Base-by-base conservation (phyloP, 768 basidiomycete species). In the Leccinum truebloodii region DNA sequence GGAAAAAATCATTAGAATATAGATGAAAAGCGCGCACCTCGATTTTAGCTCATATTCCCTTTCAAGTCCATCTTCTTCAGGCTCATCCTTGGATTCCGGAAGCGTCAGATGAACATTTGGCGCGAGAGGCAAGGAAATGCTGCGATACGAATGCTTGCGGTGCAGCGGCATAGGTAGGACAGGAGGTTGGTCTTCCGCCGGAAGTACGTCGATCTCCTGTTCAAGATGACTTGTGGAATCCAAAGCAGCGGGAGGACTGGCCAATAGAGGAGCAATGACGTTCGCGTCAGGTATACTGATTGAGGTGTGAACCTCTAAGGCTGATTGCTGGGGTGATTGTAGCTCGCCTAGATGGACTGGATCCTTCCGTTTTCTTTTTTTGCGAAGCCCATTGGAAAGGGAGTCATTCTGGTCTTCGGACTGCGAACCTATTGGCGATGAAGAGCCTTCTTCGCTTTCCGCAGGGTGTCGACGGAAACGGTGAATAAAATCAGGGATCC, bases 1-100 rank as follows among this genome's bases (percentile, higher is more conserved):
- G 52, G 34, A 46, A 48, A 41, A 41, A 39, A 3, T 16, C 39
- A 18, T 34, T n/a, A 24, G 12, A 61, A 41, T 30, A 14, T n/a
- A 26, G 26, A 30, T 30, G 32, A 53, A 44, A 63, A 48, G 55
- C 26, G 54, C 71, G 24, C 22, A 65, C 72, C 65, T 73, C 44
- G 18, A 65, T 52, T 59, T 73, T 75, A 60, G 71, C 52, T 87
- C 84, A 59, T 91, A 89, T 62, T 88, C 87, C 24, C 71, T 74
- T 54, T 77, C 78, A 49, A 70, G 59, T 26, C 83, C 72, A 48
- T 76, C 77, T 54, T 79, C 78, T 60, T 82, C 82, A 13, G 75
- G 78, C 52, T 79, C 77, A 57, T 68, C 69, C 51, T 75, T 76
- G 13, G 73, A 72, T 55, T 73, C 72, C 61, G 76, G 69, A 28